Base-by-base conservation (phyloP, 2,329 filamentous ascomycete genomes). In the Didymellaceae sp. region DNA sequence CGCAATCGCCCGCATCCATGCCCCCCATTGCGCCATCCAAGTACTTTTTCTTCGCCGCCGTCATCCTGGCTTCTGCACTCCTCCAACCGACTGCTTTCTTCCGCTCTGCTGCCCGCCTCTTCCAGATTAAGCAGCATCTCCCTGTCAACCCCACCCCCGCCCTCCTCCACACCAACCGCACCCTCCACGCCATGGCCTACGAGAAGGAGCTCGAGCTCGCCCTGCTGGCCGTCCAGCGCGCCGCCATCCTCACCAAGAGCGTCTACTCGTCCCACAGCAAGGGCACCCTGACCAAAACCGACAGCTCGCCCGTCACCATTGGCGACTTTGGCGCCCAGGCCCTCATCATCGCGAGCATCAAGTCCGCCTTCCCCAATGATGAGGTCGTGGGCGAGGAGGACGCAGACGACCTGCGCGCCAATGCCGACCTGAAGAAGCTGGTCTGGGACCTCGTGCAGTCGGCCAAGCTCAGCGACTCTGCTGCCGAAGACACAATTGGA, bases 291-390 rank as follows among this genome's bases (percentile, higher is more conserved):
- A 89, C 88, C 73, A 99, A 99, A 79, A 88, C 90, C 75, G 94
- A 99, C 81, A 91, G 90, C 72, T 96, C 92, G 8, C 94, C 94
- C 59, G 94, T 99, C 66, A 99, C 94, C 14, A 94, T 97, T 65
- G 94, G 93, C 73, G 94, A 99, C 78, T 97, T 96, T 74, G 94
- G 94, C 68, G 95, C 94, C 28, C 94, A 99, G 79, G 92, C 94
- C 24, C 85, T 99, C 60, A 96, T 99, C 75, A 96, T 97, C 69
- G 83, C 87, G 49, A 93, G 93, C 21, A 87, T 99, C 62, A 87
- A 87, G 75, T 85, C 90, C 75, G 90, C 89, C 75, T 99, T 99
- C 79, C 94, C 94, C 14, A 71, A 85, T 26, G 94, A 99, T 70
- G 88, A 90, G 73, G 89, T 99, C 57, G 90, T 99, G 32, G 94